phyloP scores from a whole-genome alignment of 192 early-diverging fungal genomes.

The Gryganskiella cystojenkinii region DNA sequence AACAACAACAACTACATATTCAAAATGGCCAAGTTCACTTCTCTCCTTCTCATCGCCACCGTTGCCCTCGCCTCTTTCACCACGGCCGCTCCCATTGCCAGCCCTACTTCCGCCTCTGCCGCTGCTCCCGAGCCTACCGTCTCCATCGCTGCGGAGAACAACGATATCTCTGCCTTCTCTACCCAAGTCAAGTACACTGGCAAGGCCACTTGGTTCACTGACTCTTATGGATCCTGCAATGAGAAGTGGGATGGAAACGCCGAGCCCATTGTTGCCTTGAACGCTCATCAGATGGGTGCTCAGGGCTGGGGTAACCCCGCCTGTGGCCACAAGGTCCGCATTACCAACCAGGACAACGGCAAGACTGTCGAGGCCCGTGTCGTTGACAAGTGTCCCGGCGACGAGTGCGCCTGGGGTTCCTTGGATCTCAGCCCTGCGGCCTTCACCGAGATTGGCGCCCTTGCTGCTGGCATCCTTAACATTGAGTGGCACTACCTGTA shows the following conservation, averaged over 20 bases:
- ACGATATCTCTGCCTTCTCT: no score
- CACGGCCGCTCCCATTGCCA: no score
- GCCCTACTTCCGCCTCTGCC: no score
- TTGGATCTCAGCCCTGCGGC: conserved; percentile 32
- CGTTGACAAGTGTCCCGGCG: conserved; percentile 47
- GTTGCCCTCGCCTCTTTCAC: no score
- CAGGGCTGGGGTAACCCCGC: conserved; percentile 23
- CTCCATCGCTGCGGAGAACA: no score
- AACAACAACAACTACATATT: no score
- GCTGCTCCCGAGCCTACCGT: no score
- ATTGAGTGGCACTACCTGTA: conserved; percentile 28
- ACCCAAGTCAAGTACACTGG: no score
- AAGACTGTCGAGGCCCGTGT: conserved; percentile 30
- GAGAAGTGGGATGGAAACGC: conserved; percentile 26
- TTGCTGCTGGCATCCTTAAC: conserved; percentile 19
- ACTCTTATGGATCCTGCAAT: conserved; percentile 28
- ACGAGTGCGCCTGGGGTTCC: conserved; percentile 22
- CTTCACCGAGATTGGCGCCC: conserved; percentile 23
- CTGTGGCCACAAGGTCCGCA: conserved; percentile 35
- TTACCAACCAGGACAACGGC: conserved; percentile 6
- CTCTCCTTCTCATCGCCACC: no score
- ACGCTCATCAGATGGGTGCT: conserved; percentile 30
- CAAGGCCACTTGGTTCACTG: conserved; percentile 7
- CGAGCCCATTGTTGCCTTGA: conserved; percentile 40
- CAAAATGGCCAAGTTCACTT: no score